Conservation (phyloP, 352 stramenopile genomes). For the Pythium myriotylum region DNA sequence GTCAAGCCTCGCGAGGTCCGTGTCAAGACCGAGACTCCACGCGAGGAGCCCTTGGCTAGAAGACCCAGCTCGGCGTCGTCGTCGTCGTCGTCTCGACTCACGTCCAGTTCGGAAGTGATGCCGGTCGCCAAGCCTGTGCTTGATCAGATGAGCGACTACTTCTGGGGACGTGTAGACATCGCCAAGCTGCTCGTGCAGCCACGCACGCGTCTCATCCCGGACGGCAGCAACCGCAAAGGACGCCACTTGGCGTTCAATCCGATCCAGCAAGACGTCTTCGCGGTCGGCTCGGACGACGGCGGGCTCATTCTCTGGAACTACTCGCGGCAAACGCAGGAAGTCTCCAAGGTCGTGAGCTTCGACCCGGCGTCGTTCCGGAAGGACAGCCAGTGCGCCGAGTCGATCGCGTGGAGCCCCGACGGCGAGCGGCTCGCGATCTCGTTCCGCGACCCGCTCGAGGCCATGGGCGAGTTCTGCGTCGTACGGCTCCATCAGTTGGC, state of each 20-base stretch:
- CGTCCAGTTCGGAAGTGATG: background rate
- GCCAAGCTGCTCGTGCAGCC: slow-evolving; percentile 75
- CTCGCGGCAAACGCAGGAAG: slow-evolving; percentile 53
- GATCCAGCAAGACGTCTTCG: slow-evolving; percentile 70
- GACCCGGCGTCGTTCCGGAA: slow-evolving; percentile 59
- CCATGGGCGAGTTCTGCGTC: slow-evolving; percentile 77
- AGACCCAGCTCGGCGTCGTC: slow-evolving; percentile 13
- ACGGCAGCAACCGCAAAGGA: slow-evolving; percentile 68
- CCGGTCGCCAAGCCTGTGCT: slow-evolving; percentile 21
- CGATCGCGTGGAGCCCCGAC: slow-evolving; percentile 76
- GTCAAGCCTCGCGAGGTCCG: slow-evolving; percentile 33
- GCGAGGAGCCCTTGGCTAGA: background rate
- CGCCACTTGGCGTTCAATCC: slow-evolving; percentile 81
- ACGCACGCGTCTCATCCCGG: slow-evolving; percentile 57
- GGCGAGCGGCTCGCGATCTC: slow-evolving; percentile 76
- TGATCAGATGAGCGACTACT: slow-evolving; percentile 62
- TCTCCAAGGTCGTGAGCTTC: slow-evolving; percentile 67
- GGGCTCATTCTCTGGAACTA: slow-evolving; percentile 84
- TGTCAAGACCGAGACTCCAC: slow-evolving; percentile 20
- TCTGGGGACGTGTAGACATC: slow-evolving; percentile 68
- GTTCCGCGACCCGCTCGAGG: slow-evolving; percentile 68
- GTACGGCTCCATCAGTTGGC: slow-evolving; percentile 67
- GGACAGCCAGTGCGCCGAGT: slow-evolving; percentile 68
- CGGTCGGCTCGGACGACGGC: slow-evolving; percentile 77
- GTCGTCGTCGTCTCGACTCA: background rate